Percentiles rank a stretch among this genome's conserved stretches.
Conservation (phyloP, 2,329 filamentous ascomycete species). For the Aaosphaeria arxii region DNA sequence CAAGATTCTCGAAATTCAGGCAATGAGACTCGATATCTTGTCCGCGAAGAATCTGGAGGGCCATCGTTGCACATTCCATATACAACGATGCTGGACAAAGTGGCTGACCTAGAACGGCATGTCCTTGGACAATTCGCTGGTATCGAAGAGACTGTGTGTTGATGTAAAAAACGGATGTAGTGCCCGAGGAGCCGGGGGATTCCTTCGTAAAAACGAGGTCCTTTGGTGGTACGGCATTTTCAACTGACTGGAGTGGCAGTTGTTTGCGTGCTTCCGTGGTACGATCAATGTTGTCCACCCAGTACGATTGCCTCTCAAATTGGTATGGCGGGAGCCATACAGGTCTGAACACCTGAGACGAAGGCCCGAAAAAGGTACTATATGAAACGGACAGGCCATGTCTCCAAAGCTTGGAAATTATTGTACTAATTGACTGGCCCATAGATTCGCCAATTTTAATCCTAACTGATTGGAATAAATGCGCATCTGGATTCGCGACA, state of each 20-base stretch:
- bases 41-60: background rate
- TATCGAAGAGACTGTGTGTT: background rate
- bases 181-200: background rate
- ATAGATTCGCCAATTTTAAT: background rate
- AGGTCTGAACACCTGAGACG: constrained; percentile 19
- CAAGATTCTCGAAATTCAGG: background rate
- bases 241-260: too few species aligned
- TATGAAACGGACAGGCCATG: constrained; percentile 24
- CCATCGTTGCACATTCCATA: background rate
- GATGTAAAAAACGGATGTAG: background rate
- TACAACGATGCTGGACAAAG: background rate
- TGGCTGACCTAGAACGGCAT: background rate
- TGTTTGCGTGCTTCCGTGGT: background rate
- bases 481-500: background rate
- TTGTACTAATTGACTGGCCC: constrained; percentile 15
- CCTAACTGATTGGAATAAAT: constrained; percentile 4
- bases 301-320: constrained; percentile 4
- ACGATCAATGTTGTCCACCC: constrained; percentile 1
- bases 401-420: constrained; percentile 35
- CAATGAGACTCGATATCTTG: background rate
- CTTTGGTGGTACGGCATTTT: background rate
- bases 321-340: constrained; percentile 15
- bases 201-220: background rate
- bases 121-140: background rate
- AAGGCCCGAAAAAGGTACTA: constrained; percentile 33